Base-by-base conservation (phyloP, 768 basidiomycete genomes). In the Podaxis rugospora region DNA sequence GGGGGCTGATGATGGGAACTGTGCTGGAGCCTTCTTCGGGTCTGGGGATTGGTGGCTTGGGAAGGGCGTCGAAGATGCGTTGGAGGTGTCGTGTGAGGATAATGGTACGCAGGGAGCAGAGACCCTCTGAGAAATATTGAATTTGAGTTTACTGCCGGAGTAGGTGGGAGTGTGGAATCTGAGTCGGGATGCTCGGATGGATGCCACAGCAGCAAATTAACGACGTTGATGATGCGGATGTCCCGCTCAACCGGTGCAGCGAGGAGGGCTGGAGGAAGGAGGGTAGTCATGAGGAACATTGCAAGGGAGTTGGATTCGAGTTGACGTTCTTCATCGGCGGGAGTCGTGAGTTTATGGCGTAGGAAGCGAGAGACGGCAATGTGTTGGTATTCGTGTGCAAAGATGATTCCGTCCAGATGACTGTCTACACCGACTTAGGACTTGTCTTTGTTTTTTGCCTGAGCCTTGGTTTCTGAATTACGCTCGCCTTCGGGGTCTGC, bases 201-300 rank as follows among this genome's bases (percentile, higher is more conserved):
- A 65, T 3, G 82, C 79, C 2, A 83, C 76, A 0, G 92, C 89
- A 1, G 95, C 92, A 1, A 93, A 61, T 94, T 93, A 69, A 95
- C 82, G 42, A 94, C 79, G 59, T 87, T 87, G 69, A 98, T 77
- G 64, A 97, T 83, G n/a, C 95, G 88, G 44, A 97, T 92, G 64
- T 95, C 92, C 37, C 94, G 82, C 69, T 95, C 94, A n/a, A 82
- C 78, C 0, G 94, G 93, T 0, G 91, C 88, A 25, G 90, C 85
- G 14, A 97, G 84, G 3, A 96, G 76, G 28, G 83, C 79, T 2
- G 94, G 93, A 0, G 96, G 80, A 0, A 97, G 79, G 5, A 92
- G 77, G 1, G 93, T 95, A 5, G 83, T 79, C 4, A 95, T 80
- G 58, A 94, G 75, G 74, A 94, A 95, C 1, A 88, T 89, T 21